A percentile compares a stretch with the other conserved stretches of the same genome.
Conservation (phyloP, 441 rosid genomes). For the Mallotus repandus region DNA sequence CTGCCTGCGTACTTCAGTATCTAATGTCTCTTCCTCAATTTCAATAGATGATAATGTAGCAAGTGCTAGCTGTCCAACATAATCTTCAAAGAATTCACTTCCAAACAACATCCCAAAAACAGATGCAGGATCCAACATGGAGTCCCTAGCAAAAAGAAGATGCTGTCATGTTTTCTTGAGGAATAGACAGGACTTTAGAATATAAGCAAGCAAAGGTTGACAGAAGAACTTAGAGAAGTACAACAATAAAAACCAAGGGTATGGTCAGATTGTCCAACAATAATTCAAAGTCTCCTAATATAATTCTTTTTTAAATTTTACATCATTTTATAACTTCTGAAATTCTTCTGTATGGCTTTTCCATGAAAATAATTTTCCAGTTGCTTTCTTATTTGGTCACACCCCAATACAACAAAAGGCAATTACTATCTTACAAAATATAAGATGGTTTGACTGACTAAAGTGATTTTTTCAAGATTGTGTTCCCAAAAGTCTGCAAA, state of each 20-base stretch:
- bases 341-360: not conserved
- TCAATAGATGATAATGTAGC: slow-evolving; percentile 60
- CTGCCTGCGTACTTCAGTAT: slow-evolving; percentile 44
- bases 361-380: not conserved
- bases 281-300: not conserved
- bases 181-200: not conserved
- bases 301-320: not conserved
- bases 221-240: not conserved
- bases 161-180: not conserved
- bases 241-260: not conserved
- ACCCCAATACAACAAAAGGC: not conserved
- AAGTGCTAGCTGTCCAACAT: slow-evolving; percentile 84
- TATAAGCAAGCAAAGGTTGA: not conserved
- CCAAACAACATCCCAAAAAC: slow-evolving; percentile 99
- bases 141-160: slow-evolving; percentile 45
- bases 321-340: not conserved
- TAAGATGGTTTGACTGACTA: not conserved
- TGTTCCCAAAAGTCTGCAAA: not conserved
- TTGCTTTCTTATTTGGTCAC: slow-evolving; percentile 1
- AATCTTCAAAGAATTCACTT: slow-evolving; percentile 89
- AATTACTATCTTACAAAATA: slow-evolving; percentile 1
- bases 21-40: slow-evolving; percentile 50
- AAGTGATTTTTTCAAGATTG: too few species aligned
- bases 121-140: slow-evolving; percentile 86
- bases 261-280: not conserved